phyloP scores from a whole-genome alignment of 495 filamentous ascomycete species.

The Alectoria sarmentosa region DNA sequence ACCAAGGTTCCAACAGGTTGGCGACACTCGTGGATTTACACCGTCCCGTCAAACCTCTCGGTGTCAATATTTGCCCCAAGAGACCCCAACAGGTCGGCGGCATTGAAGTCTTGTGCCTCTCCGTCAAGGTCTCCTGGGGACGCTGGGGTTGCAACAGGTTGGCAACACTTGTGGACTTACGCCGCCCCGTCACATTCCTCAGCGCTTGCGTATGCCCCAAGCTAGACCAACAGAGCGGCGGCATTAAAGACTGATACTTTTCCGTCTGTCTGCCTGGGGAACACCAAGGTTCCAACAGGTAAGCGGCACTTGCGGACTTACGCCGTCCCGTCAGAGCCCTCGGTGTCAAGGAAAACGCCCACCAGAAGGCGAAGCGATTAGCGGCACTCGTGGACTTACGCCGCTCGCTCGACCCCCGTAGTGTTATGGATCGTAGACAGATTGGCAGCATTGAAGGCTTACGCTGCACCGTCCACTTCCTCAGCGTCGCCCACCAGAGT shows the following conservation, averaged over 20 bases:
- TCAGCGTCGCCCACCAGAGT: neutral
- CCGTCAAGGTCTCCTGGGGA: neutral
- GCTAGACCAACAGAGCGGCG: neutral
- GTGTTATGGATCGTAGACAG: neutral
- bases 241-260: too few relatives aligned
- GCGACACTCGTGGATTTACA: neutral
- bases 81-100: neutral
- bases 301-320: neutral
- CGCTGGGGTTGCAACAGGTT: neutral
- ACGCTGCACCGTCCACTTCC: neutral
- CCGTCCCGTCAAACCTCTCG: neutral
- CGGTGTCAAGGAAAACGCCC: neutral
- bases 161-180: neutral
- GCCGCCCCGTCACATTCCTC: neutral
- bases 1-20: neutral
- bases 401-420: neutral
- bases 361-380: neutral
- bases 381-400: neutral
- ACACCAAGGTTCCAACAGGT: neutral
- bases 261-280: neutral
- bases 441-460: neutral
- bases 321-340: neutral
- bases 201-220: neutral
- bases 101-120: neutral
- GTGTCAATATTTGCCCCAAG: neutral